These are phyloP conservation scores for Eragrostis curvula DNA, from an alignment of 176 grass and related monocot genomes.

Conservation along the genomic window DNA sequence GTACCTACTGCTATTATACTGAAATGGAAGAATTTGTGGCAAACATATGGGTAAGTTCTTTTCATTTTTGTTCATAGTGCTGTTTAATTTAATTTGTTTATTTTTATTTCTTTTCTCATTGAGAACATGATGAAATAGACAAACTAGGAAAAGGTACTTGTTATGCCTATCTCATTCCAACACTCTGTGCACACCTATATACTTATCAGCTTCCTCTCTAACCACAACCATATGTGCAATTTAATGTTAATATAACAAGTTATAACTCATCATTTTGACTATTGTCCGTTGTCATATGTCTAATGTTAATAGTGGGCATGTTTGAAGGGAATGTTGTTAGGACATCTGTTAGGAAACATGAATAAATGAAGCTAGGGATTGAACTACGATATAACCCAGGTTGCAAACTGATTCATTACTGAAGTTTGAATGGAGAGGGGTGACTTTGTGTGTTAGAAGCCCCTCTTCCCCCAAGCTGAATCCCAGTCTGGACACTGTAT, in stretches of 20 bases:
- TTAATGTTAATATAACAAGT: neutral
- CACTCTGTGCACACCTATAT: neutral
- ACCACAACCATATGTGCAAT: neutral
- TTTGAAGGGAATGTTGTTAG: neutral
- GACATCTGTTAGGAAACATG: neutral
- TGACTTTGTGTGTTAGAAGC: too few species aligned
- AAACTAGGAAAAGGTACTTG: neutral
- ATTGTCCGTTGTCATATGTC: neutral
- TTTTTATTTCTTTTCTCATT: neutral
- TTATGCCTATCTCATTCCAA: neutral
- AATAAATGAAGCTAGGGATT: neutral
- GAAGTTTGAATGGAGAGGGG: too few species aligned
- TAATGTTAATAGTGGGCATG: neutral
- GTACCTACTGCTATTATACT: constrained; percentile 14
- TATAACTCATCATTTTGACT: neutral
- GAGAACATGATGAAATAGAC: neutral
- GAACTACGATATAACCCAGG: neutral
- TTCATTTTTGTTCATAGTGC: neutral
- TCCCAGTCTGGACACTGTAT: too few species aligned
- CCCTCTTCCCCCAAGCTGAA: too few species aligned
- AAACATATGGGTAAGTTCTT: neutral
- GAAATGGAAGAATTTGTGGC: neutral
- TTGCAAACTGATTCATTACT: too few species aligned
- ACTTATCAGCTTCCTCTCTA: neutral
- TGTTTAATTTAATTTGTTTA: neutral